Percentiles rank a stretch among this genome's conserved stretches.
Evolutionary conservation across 352 stramenopile species (phyloP).

Genomic region (Pythium phragmitis): DNA sequence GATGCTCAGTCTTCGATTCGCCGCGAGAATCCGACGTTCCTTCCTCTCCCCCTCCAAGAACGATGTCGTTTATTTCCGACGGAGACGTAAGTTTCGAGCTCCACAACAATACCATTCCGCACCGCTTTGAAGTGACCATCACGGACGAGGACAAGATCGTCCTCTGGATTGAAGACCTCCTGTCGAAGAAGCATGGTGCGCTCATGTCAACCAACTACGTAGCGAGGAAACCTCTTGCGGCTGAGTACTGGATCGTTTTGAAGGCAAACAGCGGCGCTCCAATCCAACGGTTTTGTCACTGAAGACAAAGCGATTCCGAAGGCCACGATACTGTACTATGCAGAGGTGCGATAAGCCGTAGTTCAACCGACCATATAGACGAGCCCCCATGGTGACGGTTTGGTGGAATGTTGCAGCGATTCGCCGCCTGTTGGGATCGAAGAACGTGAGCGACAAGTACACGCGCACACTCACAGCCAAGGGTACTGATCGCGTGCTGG

Average conservation of each 20-base stretch:
- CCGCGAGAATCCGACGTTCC: no score
- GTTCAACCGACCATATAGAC: no score
- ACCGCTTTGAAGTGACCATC: slow-evolving; percentile 14
- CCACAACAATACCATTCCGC: background rate
- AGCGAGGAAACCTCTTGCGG: background rate
- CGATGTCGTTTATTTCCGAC: background rate
- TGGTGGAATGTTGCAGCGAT: background rate
- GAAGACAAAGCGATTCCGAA: slow-evolving; percentile 18
- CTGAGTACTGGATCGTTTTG: no score
- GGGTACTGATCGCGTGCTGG: background rate
- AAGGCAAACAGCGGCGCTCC: slow-evolving; percentile 9
- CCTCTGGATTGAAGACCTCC: slow-evolving; percentile 20
- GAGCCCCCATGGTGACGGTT: no score
- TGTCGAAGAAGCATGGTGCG: slow-evolving; percentile 21
- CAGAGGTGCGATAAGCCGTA: background rate
- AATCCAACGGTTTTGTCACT: slow-evolving; percentile 10
- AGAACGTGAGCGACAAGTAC: background rate
- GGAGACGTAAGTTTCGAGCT: background rate
- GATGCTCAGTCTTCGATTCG: no score
- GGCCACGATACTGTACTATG: slow-evolving; percentile 10
- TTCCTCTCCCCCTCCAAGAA: no score
- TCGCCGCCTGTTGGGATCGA: background rate
- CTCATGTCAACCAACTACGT: background rate
- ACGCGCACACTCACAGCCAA: background rate
- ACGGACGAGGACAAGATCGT: slow-evolving; percentile 13